Evolutionary conservation across 306 rosid genomes (phyloP).

Genomic region (Cucumis cinereus): DNA sequence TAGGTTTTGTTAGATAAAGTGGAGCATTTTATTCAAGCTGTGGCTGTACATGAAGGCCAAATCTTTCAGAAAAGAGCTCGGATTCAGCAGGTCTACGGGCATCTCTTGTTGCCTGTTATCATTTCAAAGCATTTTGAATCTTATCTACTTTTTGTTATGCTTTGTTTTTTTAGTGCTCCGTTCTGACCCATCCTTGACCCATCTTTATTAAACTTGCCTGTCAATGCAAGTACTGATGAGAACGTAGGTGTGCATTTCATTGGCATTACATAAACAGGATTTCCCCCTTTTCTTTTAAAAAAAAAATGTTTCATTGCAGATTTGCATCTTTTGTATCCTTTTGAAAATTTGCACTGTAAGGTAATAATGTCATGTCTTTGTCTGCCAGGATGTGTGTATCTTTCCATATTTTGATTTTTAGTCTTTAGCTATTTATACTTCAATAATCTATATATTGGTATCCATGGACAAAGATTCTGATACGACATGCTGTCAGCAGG

Average conservation of each 20-base stretch:
- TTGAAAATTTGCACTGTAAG: neutral
- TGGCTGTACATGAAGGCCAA: conserved; percentile 73
- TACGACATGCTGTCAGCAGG: conserved; percentile 28
- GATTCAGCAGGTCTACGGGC: conserved; percentile 64
- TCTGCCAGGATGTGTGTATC: neutral
- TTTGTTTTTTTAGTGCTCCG: neutral
- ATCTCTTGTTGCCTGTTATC: conserved; percentile 1
- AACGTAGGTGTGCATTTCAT: neutral
- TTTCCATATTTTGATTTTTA: neutral
- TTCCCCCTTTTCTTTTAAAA: too few relatives aligned
- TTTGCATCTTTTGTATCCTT: neutral
- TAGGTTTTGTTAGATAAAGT: conserved; percentile 81
- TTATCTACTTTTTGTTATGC: neutral
- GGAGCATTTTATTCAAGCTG: conserved; percentile 70
- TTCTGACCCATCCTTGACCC: neutral
- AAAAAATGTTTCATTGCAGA: neutral
- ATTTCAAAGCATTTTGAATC: neutral
- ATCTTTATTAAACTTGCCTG: neutral
- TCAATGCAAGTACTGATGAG: neutral
- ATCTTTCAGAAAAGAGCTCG: conserved; percentile 88
- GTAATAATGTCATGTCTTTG: neutral
- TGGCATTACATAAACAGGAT: neutral
- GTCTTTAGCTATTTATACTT: neutral
- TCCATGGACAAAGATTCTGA: conserved; percentile 8
- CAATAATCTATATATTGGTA: neutral